Base-by-base conservation (phyloP, 768 basidiomycete genomes). In the Tylopilus rubrobrunneus region DNA sequence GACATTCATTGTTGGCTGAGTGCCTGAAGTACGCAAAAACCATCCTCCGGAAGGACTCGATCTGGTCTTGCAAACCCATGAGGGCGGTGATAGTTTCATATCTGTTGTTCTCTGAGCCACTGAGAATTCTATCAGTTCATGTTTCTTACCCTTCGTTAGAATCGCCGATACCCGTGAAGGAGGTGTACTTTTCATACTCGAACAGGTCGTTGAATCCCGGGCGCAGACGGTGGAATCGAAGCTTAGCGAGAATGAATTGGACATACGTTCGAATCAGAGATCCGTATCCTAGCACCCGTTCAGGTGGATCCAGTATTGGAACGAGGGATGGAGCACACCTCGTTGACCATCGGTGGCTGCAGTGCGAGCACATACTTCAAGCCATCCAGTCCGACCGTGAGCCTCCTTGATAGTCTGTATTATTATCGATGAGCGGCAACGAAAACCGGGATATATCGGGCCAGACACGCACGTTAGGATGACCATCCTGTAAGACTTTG, bases 141-240 rank as follows among this genome's bases (percentile, higher is more conserved):
- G 27, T 52, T 52, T 48, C 86, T 57, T 69, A 97, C 95, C 97
- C 97, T 76, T 99, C 96, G 68, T 98, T 98, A 9, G 97, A 97
- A 76, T 99, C 94, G 67, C 98, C 93, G 57, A 98, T 97, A 23
- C 92, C 93, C 71, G 97, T 96, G 65, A 99, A 74, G 23, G 92
- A 92, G 59, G 98, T 85, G 67, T 99, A 99, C 71, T 99, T 97
- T 67, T 98, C 95, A 63, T 99, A 99, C 71, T 99, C 97, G 67
- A 99, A 99, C 7, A 99, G 74, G 25, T 97, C 97, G 71, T 98
- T 98, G 76, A 99, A 99, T 69, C 98, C 97, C 2, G 92, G 91
- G 63, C 96, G 85, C 40, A 96, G 78, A 27, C 92, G 88, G 71
- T 98, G 97, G 72, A 98, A 98, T 40, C 94, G 82, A 40, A 99